Conservation (phyloP, 108 stramenopile species). For the Cyclotella sp. region DNA sequence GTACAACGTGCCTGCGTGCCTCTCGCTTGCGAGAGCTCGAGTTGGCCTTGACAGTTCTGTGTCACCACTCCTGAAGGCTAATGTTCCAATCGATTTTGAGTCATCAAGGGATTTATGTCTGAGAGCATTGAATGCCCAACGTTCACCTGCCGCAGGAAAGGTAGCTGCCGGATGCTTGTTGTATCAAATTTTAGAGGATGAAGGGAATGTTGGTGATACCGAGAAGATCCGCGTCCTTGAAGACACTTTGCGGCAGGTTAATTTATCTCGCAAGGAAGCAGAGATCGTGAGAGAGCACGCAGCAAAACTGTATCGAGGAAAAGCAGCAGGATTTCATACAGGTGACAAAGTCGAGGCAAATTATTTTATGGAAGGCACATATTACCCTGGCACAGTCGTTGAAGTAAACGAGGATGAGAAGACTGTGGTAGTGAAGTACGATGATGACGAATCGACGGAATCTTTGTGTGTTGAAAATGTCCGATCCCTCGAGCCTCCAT, state of each 20-base stretch:
- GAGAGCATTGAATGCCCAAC: conserved; percentile 56
- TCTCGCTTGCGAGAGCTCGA: conserved; percentile 68
- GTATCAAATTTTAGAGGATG: conserved; percentile 71
- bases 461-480: conserved; percentile 60
- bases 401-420: conserved; percentile 61
- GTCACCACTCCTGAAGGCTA: conserved; percentile 52
- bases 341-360: conserved; percentile 79
- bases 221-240: conserved; percentile 55
- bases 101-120: conserved; percentile 64
- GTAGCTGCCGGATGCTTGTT: conserved; percentile 79
- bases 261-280: conserved; percentile 34
- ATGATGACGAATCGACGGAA: conserved; percentile 80
- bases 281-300: conserved; percentile 41
- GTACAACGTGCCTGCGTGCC: conserved; percentile 60
- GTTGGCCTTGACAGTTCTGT: conserved; percentile 67
- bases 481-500: conserved; percentile 38
- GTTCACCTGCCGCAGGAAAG: conserved; percentile 47
- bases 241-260: conserved; percentile 57
- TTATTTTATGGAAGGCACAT: conserved; percentile 74
- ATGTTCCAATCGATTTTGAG: conserved; percentile 74
- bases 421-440: conserved; percentile 58
- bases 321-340: conserved; percentile 46
- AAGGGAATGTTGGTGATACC: conserved; percentile 33
- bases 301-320: conserved; percentile 36
- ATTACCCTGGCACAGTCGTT: conserved; percentile 63